Percentiles rank a stretch among this genome's conserved stretches.
These are phyloP conservation scores for Biancaea sappan DNA, from an alignment of 306 rosid species.

Conservation along the genomic window DNA sequence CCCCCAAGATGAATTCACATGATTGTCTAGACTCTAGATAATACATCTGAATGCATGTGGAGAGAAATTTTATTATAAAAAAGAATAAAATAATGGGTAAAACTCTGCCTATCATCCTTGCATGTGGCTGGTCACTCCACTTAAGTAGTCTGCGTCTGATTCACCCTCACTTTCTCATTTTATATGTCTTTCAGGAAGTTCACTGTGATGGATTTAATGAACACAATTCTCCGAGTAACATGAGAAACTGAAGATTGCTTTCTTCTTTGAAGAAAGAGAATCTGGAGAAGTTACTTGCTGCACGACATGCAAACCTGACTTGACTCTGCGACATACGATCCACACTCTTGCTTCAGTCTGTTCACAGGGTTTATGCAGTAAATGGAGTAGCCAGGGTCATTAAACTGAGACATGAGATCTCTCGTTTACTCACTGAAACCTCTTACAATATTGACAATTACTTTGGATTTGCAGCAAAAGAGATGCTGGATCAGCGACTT, in stretches of 20 bases:
- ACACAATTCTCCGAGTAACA: slow-evolving; percentile 43
- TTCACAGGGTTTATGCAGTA: slow-evolving; percentile 70
- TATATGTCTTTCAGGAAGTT: slow-evolving; percentile 61
- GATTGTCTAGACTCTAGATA: neutral
- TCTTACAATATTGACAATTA: slow-evolving; percentile 59
- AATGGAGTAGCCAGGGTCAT: slow-evolving; percentile 57
- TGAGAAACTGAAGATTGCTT: slow-evolving; percentile 43
- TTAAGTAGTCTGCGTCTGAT: slow-evolving; percentile 12
- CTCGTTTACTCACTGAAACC: slow-evolving; percentile 78
- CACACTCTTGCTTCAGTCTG: slow-evolving; percentile 63
- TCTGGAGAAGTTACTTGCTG: slow-evolving; percentile 32
- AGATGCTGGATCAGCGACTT: slow-evolving; percentile 57
- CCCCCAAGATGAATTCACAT: neutral
- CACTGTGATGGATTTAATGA: slow-evolving; percentile 65
- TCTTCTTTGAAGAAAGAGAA: neutral
- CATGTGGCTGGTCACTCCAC: slow-evolving; percentile 25
- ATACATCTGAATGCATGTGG: slow-evolving; percentile 15
- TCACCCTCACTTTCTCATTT: slow-evolving; percentile 1
- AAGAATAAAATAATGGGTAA: neutral
- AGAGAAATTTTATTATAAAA: neutral
- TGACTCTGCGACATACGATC: slow-evolving; percentile 59
- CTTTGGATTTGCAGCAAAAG: slow-evolving; percentile 60
- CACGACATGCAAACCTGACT: slow-evolving; percentile 64
- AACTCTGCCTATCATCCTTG: slow-evolving; percentile 16
- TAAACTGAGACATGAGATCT: slow-evolving; percentile 82